Conservation (phyloP, 805 yeast species). For the Naumovozyma castellii region DNA sequence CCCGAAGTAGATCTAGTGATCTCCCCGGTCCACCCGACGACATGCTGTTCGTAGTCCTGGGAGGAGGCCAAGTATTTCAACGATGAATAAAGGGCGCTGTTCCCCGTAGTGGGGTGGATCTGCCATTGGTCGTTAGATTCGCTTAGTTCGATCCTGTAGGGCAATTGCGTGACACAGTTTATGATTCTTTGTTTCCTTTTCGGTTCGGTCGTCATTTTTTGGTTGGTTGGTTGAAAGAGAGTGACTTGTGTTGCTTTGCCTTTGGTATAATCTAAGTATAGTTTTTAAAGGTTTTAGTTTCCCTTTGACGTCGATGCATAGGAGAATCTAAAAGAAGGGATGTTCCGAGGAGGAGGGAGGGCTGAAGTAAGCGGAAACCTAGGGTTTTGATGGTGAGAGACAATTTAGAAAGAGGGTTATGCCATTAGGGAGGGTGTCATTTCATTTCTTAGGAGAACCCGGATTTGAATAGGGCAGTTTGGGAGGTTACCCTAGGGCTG, state of each 20-base stretch:
- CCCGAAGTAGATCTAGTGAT: slow-evolving; percentile 28
- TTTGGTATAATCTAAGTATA: no score
- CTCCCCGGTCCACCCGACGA: slow-evolving; percentile 96
- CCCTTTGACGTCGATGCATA: neutral
- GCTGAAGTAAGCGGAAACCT: no score
- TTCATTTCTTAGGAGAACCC: no score
- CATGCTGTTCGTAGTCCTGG: slow-evolving; percentile 77
- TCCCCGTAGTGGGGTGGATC: slow-evolving; percentile 63
- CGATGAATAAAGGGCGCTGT: slow-evolving; percentile 75
- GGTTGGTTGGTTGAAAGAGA: no score
- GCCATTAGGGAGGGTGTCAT: no score
- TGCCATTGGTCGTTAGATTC: slow-evolving; percentile 39
- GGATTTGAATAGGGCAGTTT: no score
- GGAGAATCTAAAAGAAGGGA: neutral
- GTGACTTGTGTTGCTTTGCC: no score
- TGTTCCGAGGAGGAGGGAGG: no score
- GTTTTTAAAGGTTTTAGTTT: no score
- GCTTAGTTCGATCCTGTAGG: slow-evolving; percentile 26
- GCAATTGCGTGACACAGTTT: slow-evolving; percentile 31
- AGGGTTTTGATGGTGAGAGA: no score
- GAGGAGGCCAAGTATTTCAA: slow-evolving; percentile 48
- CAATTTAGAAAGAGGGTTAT: no score
- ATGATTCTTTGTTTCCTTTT: slow-evolving; percentile 24
- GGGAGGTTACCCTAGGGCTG: no score
- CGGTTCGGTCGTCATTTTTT: slow-evolving; percentile 1